These are phyloP conservation scores for Mrakia blollopis DNA, from an alignment of 768 basidiomycete genomes.

Conservation along the genomic window DNA sequence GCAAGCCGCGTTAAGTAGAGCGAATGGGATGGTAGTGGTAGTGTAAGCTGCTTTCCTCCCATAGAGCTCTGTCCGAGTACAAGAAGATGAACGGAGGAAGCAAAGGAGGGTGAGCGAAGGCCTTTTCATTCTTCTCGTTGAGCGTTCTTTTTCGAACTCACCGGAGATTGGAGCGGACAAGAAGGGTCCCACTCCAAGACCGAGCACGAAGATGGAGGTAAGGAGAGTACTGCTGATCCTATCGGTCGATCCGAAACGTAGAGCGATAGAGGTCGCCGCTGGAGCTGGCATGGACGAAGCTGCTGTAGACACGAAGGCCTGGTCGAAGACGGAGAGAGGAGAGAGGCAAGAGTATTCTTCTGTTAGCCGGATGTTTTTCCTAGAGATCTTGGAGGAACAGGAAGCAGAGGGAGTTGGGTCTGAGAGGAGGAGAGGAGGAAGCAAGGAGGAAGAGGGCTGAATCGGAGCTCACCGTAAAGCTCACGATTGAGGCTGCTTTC, in stretches of 20 bases:
- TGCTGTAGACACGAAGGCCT: constrained; percentile 14
- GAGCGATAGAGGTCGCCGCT: background rate
- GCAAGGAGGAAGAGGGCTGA: background rate
- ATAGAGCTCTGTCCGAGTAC: constrained; percentile 20
- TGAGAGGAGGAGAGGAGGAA: too few relatives aligned
- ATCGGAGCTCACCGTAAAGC: too few relatives aligned
- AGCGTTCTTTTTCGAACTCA: too few relatives aligned
- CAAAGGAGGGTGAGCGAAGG: too few relatives aligned
- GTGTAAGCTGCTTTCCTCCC: constrained; percentile 13
- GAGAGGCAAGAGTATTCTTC: too few relatives aligned
- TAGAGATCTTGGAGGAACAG: background rate
- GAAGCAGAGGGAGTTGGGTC: background rate
- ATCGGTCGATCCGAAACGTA: background rate
- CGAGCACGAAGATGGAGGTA: constrained; percentile 17
- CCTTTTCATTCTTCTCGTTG: too few relatives aligned
- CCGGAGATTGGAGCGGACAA: background rate
- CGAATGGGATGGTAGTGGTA: constrained; percentile 15
- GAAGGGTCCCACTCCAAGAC: constrained; percentile 21
- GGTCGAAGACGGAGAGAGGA: too few relatives aligned
- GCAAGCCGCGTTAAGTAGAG: constrained; percentile 15
- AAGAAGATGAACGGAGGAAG: too few relatives aligned
- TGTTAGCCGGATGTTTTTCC: too few relatives aligned
- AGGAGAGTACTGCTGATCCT: background rate
- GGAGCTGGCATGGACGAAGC: constrained; percentile 15
- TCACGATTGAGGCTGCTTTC: too few relatives aligned